Conservation (phyloP, 345 rosid species). For the Triadica sebifera region DNA sequence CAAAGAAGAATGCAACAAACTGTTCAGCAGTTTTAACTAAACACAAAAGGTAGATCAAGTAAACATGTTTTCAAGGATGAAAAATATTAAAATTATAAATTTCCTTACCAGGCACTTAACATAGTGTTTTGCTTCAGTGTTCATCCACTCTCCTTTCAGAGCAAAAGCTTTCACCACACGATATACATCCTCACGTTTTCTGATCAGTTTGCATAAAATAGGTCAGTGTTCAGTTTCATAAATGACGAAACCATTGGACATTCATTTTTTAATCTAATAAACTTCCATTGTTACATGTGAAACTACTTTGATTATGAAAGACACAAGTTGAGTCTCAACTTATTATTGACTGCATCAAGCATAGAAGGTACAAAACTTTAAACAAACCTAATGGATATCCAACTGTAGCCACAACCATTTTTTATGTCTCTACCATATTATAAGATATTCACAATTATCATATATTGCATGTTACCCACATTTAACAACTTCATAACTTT, state of each 20-base stretch:
- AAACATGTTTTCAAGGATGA: conserved; percentile 2
- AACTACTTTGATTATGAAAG: background rate
- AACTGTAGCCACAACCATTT: background rate
- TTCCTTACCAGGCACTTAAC: conserved; percentile 76
- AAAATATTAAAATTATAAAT: conserved; percentile 16
- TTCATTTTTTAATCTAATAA: background rate
- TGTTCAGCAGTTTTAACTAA: background rate
- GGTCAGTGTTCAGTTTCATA: conserved; percentile 25
- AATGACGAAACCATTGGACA: background rate
- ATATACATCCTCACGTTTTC: conserved; percentile 82
- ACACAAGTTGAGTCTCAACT: background rate
- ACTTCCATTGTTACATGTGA: background rate
- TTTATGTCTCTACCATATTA: background rate
- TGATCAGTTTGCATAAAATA: conserved; percentile 50
- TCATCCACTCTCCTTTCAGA: conserved; percentile 55
- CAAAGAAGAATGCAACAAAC: background rate
- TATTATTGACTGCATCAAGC: background rate
- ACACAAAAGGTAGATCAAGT: background rate
- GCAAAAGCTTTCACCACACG: conserved; percentile 62
- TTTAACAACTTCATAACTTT: background rate
- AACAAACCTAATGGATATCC: background rate
- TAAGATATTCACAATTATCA: background rate
- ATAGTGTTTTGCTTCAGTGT: conserved; percentile 58
- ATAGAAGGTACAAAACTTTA: background rate
- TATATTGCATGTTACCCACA: background rate